Evolutionary conservation across 140 eudicot genomes (phyloP), one percentile per base, ranked within the genome.

Genomic region (Ambrosia hybrid): DNA sequence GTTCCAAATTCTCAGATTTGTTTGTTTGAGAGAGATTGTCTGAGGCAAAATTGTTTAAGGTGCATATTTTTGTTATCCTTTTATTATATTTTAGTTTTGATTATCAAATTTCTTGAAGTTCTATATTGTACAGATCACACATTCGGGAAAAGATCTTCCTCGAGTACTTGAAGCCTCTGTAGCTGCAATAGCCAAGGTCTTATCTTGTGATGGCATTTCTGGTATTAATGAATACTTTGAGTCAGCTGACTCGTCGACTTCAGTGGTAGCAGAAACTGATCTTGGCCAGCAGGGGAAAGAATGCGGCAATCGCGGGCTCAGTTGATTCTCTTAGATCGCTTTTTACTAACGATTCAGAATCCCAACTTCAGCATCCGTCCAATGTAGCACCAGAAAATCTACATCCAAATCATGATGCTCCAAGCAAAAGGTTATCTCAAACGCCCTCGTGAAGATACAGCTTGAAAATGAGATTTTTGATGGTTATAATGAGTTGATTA

Each of bases 11-110:
- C 45, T 52, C 79, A 4, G 84, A 74, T 90, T 46, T 93, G 90
- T 81, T 93, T n/a, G 98, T 79, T 76, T 93, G 74, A 85, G 98
- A 75, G 97, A 93, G 97, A 62, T 65, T 93, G 56, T 82, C 94
- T 51, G 94, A 91, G 3, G 93, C 98, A 63, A 78, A 83, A 17
- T 70, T 84, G 75, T 85, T 86, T 70, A 90, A 87, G 75, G 98
- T 93, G 79, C 62, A 26, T 62, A 3, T 49, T 46, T 48, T 57
- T n/a, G 10, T 5, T 57, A 21, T 57, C 36, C 36, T 17, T 57
- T 57, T 57, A 21, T 21, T 57, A 57, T 21, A 16, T 16, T 17
- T 16, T 57, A 6, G 17, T 5, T 57, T 16, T 57, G 3, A 57
- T 16, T 57, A 16, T 17, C 36, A 56, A 34, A 26, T 17, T 57